Evolutionary conservation across 768 basidiomycete genomes (phyloP).

Genomic region (Leccinum broughii): DNA sequence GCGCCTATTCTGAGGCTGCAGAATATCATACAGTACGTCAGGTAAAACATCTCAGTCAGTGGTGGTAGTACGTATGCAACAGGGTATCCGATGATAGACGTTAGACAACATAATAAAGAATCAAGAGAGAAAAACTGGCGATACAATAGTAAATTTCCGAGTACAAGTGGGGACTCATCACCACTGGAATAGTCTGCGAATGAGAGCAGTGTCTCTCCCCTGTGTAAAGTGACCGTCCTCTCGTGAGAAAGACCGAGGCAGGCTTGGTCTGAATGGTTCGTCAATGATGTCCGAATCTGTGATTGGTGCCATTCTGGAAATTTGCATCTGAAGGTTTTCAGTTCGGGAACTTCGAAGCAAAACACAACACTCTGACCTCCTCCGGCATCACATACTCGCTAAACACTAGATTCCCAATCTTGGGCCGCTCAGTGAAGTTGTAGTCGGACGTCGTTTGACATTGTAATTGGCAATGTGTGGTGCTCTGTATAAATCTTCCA

Average conservation of each 20-base stretch:
- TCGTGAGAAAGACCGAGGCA: conserved; percentile 35
- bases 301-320: conserved; percentile 57
- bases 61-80: conserved; percentile 38
- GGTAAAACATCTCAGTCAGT: conserved; percentile 29
- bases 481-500: conserved; percentile 78
- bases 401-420: conserved; percentile 56
- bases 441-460: conserved; percentile 63
- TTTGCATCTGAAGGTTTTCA: conserved; percentile 54
- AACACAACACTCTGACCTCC: conserved; percentile 48
- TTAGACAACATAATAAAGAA: conserved; percentile 30
- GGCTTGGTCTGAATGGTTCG: conserved; percentile 39
- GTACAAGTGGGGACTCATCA: conserved; percentile 26
- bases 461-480: conserved; percentile 75
- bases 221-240: conserved; percentile 33
- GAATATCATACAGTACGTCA: conserved; percentile 31
- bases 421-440: conserved; percentile 55
- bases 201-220: conserved; percentile 43
- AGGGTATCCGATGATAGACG: conserved; percentile 35
- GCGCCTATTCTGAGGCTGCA: conserved; percentile 4
- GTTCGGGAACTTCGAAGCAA: conserved; percentile 2
- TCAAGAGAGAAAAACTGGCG: conserved; percentile 23
- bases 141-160: conserved; percentile 31
- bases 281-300: conserved; percentile 43
- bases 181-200: conserved; percentile 54
- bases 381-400: conserved; percentile 64